Evolutionary conservation across 1,284 basidiomycete genomes (phyloP).

Genomic region (Termitomyces sp.): DNA sequence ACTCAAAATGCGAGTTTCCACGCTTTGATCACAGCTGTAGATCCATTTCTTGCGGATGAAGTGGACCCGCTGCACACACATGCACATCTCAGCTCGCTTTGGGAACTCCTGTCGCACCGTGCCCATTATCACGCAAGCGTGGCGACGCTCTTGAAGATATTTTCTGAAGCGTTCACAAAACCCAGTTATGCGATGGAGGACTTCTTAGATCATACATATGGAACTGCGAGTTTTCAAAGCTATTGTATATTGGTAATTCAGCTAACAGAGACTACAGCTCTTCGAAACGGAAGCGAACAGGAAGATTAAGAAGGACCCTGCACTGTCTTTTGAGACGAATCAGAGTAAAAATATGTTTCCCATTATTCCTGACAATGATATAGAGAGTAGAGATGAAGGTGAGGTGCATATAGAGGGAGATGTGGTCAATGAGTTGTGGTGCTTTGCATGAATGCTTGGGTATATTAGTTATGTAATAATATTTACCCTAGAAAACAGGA

Average conservation of each 20-base stretch:
- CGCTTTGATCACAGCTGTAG: slow-evolving; percentile 32
- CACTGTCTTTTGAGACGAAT: slow-evolving; percentile 47
- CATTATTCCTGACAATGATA: slow-evolving; percentile 4
- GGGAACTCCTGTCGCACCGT: slow-evolving; percentile 84
- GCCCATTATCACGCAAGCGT: slow-evolving; percentile 85
- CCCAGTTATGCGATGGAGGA: slow-evolving; percentile 90
- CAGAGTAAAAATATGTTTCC: slow-evolving; percentile 24
- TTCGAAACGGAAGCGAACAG: slow-evolving; percentile 84
- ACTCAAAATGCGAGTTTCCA: not conserved
- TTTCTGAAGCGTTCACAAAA: slow-evolving; percentile 91
- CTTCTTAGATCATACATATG: slow-evolving; percentile 94
- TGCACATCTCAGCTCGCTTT: slow-evolving; percentile 84
- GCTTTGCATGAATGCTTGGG: slow-evolving; percentile 22
- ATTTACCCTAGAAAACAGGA: not conserved
- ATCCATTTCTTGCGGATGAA: slow-evolving; percentile 72
- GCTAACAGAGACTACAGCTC: slow-evolving; percentile 44
- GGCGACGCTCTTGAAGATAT: slow-evolving; percentile 80
- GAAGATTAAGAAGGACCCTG: slow-evolving; percentile 79
- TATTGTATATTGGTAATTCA: not conserved
- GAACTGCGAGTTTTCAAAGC: slow-evolving; percentile 64
- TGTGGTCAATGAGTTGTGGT: slow-evolving; percentile 34
- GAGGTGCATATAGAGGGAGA: slow-evolving; percentile 8
- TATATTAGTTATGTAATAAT: too few species aligned
- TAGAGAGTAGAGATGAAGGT: slow-evolving; percentile 12
- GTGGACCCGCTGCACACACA: slow-evolving; percentile 72